These are phyloP conservation scores for Fusarium papillatum DNA, from an alignment of 2,329 filamentous ascomycete genomes.

Conservation along the genomic window DNA sequence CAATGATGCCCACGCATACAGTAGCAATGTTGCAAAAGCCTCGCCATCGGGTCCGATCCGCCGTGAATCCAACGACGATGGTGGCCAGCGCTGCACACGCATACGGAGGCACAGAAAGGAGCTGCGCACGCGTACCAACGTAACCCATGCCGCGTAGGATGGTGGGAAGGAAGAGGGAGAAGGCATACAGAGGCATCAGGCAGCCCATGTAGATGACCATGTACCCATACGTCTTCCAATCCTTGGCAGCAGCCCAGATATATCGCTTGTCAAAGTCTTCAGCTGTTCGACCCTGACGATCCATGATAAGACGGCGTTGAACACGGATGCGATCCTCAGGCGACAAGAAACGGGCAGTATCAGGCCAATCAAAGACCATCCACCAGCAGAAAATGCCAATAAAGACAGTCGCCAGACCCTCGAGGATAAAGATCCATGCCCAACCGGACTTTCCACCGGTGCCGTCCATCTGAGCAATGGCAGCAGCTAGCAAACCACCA, in stretches of 20 bases:
- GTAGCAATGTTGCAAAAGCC: conserved; percentile 76
- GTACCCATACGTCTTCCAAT: conserved; percentile 79
- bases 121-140: conserved; percentile 59
- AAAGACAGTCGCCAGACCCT: conserved; percentile 77
- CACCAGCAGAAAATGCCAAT: conserved; percentile 77
- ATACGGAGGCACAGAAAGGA: conserved; percentile 71
- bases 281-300: conserved; percentile 76
- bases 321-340: conserved; percentile 77
- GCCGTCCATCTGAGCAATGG: conserved; percentile 76
- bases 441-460: conserved; percentile 66
- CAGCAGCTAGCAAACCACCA: conserved; percentile 77
- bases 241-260: conserved; percentile 76
- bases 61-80: conserved; percentile 72
- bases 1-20: conserved; percentile 72
- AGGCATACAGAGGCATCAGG: conserved; percentile 63
- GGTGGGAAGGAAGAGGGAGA: conserved; percentile 69
- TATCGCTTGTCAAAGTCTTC: conserved; percentile 80
- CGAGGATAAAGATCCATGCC: conserved; percentile 76
- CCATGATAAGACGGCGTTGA: conserved; percentile 75
- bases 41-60: conserved; percentile 73
- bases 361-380: conserved; percentile 84
- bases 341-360: conserved; percentile 78
- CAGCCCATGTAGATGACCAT: conserved; percentile 64
- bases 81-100: conserved; percentile 74
- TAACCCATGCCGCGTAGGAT: conserved; percentile 60